Base-by-base conservation (phyloP, 176 grass and related monocot species). In the Raddia guianensis region DNA sequence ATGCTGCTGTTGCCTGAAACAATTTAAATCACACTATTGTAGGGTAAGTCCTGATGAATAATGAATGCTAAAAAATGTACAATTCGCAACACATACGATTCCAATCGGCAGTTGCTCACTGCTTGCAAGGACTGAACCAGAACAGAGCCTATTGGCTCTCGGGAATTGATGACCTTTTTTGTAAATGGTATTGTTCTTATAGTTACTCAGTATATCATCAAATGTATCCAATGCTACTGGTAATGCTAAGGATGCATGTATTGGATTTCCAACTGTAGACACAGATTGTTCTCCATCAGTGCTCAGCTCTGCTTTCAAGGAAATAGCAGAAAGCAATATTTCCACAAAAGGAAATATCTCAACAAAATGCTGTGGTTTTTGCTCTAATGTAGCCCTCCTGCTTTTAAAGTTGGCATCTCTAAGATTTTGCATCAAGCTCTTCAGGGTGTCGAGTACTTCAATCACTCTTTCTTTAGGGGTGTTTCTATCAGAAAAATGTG, bases 21-120 rank as follows among this genome's bases (percentile, higher is more conserved):
- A 73, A 83, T 84, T 79, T 77, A 9, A 77, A 75, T 70, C 50
- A 80, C 45, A 35, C 7, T 69, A 66, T 75, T 76, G 8, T 77
- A 85, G 37, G 37, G 32, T 10, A 80, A 77, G 37, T 9, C 4
- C 7, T 67, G 47, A 62, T 70, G 52, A 80, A 82, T 58, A 80
- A 82, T 58, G 7, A 35, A 56, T 67, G 81, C 45, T 81, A 65
- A 44, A 78, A 68, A 82, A 74, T 44, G 20, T 37, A 72, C 3
- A 86, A 60, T 21, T 73, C 66, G 66, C 44, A 68, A 73, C 66
- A 84, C 92, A 76, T 89, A 94, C 92, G 69, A 93, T 95, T 89
- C 95, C 95, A 33, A 81, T 55, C 60, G 95, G 95, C 57, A 95
- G 90, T 37, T 98, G 86, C 86, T 95, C 95, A 55, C 95, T 83